A percentile compares a stretch with the other conserved stretches of the same genome.
phyloP scores from a whole-genome alignment of 2,329 filamentous ascomycete genomes.

The Fusarium nematophilum region DNA sequence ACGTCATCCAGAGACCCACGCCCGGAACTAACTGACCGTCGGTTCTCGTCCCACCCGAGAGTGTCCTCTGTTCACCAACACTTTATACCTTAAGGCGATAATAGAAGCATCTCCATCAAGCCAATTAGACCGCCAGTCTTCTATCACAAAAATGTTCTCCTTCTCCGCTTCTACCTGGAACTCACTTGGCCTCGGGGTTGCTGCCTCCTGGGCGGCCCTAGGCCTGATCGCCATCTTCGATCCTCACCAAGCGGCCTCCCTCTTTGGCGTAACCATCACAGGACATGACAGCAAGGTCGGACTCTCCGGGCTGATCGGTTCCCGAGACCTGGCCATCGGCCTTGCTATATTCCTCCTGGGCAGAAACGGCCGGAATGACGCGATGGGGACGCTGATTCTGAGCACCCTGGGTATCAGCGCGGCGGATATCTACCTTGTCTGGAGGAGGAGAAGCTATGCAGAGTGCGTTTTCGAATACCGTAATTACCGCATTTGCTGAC shows the following conservation, averaged over 20 bases:
- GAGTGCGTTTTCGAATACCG: constrained; percentile 10
- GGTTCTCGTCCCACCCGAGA: too few species aligned
- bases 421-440: constrained; percentile 32
- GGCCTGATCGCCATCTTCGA: constrained; percentile 19
- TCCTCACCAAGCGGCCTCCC: constrained; percentile 15
- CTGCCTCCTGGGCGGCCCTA: constrained; percentile 25
- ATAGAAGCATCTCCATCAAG: too few species aligned
- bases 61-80: too few species aligned
- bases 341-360: constrained; percentile 17
- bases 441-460: constrained; percentile 6
- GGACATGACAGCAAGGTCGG: not conserved
- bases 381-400: constrained; percentile 34
- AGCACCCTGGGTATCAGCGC: constrained; percentile 27
- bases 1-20: too few species aligned
- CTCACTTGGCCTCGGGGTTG: constrained; percentile 32
- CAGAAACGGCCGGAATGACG: constrained; percentile 7
- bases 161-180: constrained; percentile 31
- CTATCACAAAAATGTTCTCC: too few species aligned
- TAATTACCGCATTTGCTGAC: not conserved
- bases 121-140: too few species aligned
- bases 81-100: too few species aligned
- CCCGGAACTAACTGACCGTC: too few species aligned
- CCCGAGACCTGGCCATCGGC: constrained; percentile 28
- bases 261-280: constrained; percentile 20
- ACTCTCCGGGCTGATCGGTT: constrained; percentile 9